A percentile compares a stretch with the other conserved stretches of the same genome.
phyloP scores from a whole-genome alignment of 1,139 yeast species.

The Blastobotrys proliferans region DNA sequence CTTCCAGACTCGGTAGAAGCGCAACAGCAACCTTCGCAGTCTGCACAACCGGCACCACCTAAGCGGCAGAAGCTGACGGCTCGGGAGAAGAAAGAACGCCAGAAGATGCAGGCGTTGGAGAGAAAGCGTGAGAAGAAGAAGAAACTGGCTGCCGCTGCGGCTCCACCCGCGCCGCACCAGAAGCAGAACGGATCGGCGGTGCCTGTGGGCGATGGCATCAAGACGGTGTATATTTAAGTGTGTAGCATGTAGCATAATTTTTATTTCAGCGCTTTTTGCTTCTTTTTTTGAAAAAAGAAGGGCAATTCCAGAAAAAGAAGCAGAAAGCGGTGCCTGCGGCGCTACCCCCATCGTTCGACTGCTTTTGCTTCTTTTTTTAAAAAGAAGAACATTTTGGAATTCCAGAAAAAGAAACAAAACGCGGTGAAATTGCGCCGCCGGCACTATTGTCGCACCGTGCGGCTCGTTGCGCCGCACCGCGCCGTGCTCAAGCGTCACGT shows the following conservation, averaged over 20 bases:
- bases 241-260: too few relatives aligned
- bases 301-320: too few relatives aligned
- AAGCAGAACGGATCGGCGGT: neutral
- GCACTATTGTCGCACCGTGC: too few relatives aligned
- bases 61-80: slow-evolving; percentile 20
- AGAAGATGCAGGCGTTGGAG: slow-evolving; percentile 30
- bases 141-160: neutral
- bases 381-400: too few relatives aligned
- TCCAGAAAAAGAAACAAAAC: too few relatives aligned
- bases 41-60: slow-evolving; percentile 5
- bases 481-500: too few relatives aligned
- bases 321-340: neutral
- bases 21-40: neutral
- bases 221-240: slow-evolving; percentile 8
- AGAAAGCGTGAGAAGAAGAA: slow-evolving; percentile 18
- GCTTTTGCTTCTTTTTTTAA: neutral
- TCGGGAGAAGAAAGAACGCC: slow-evolving; percentile 32
- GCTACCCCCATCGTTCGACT: neutral
- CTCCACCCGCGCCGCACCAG: neutral
- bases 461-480: too few relatives aligned
- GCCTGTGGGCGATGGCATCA: neutral
- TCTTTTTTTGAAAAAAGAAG: too few relatives aligned
- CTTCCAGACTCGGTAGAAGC: neutral
- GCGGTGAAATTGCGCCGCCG: too few relatives aligned
- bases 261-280: too few relatives aligned